Base-by-base conservation (phyloP, 805 yeast species). In the Wickerhamomyces ciferrii region DNA sequence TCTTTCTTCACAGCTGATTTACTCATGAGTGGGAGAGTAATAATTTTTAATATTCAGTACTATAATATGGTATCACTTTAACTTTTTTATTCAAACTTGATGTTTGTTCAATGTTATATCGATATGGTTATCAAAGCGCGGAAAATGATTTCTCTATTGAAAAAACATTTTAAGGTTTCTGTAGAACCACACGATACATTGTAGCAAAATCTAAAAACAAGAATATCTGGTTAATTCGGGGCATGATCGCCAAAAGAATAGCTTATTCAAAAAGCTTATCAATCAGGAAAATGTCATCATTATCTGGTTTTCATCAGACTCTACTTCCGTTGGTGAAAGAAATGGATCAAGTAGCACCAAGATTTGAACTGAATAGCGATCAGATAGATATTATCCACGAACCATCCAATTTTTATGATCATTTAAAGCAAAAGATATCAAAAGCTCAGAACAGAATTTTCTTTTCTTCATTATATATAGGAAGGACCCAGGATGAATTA, bases 381-480 rank as follows among this genome's bases (percentile, higher is more conserved):
- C 79, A 84, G 49, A 76, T 90, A 36, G 76, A 75, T 39, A 76
- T 91, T 17, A 52, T 91, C 29, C 68, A 70, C 20, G 72, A 74
- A 45, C 99, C 99, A 0, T 68, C 60, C 1, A 79, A 74, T n/a
- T 94, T 94, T 59, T 92, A 94, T 64, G 51, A 68, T 2, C 66
- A 75, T 2, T 67, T 94, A 43, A 87, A 81, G 56, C 41, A 55
- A 2, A 86, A 84, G 55, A 91, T 92, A 18, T 51, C 64, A 3
- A 43, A 58, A 1, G 92, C 98, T 1, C 65, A 84, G 45, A 50
- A 65, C 6, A 72, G 96, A 39, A 74, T 94, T 10, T 94, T 90
- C 57, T 72, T 94, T 34, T 84, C 96, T 5, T 84, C 96, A 2
- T 70, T 94, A 37, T 94, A 94, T 61, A 72, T 94, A 41, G 99